A percentile compares a stretch with the other conserved stretches of the same genome.
Conservation (phyloP, 495 filamentous ascomycete species). For the Penicillium alfredii region DNA sequence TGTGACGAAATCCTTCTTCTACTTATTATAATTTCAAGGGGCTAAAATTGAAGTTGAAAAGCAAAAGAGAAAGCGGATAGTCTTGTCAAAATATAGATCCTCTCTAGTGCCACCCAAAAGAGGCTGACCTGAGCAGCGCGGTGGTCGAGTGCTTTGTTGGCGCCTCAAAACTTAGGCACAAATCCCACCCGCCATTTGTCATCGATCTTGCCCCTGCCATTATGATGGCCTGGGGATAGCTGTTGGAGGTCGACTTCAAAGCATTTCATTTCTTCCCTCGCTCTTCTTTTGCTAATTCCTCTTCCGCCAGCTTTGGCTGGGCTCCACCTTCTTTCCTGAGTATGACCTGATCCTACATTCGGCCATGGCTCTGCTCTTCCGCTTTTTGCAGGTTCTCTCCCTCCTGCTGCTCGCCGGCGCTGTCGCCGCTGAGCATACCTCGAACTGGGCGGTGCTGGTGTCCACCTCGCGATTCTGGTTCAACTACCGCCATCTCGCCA, state of each 20-base stretch:
- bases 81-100: constrained; percentile 2
- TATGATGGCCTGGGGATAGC: constrained; percentile 11
- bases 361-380: constrained; percentile 25
- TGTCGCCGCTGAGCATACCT: constrained; percentile 74
- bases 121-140: too few species aligned
- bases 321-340: constrained; percentile 1
- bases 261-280: too few species aligned
- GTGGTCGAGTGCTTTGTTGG: too few species aligned
- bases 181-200: neutral
- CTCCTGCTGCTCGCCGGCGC: constrained; percentile 39
- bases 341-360: constrained; percentile 1
- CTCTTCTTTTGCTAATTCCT: neutral
- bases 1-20: constrained; percentile 1
- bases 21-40: too few species aligned
- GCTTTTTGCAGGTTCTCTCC: constrained; percentile 30
- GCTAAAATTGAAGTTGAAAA: too few species aligned
- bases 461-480: constrained; percentile 99
- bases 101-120: too few species aligned
- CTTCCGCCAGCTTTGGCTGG: constrained; percentile 1
- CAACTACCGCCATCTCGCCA: constrained; percentile 97
- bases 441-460: constrained; percentile 97
- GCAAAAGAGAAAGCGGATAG: too few species aligned
- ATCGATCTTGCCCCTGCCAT: neutral
- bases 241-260: too few species aligned
- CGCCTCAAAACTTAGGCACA: too few species aligned